Evolutionary conservation across 441 rosid genomes (phyloP), one percentile per base, ranked within the genome.

Genomic region (Manihot esculenta): DNA sequence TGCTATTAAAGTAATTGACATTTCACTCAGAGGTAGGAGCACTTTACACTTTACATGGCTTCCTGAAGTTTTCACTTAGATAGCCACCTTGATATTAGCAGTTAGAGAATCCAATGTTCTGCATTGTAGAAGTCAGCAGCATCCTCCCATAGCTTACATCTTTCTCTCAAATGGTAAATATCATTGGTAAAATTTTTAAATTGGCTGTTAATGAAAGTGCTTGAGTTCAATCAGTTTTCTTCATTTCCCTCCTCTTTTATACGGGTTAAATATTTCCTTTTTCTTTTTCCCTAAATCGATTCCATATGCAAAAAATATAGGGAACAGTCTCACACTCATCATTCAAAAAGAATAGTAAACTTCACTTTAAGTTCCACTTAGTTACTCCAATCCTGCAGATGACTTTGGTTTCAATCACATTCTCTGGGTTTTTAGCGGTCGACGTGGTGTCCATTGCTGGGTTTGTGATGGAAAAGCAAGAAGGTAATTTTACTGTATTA

Each of bases 381-480:
- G 15, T 56, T 59, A 15, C 21, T 59, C 7, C 67, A 47, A 54
- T 77, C 15, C 23, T 78, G 91, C 87, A 90, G 99, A 87, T 82
- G 97, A 90, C 76, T 90, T 92, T 82, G 97, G 99, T 76, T 90
- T 94, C 79, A 82, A 74, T 74, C 95, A 94, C 74, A 85, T 93
- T 47, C 96, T 94, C 62, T 92, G 98, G 97, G 98, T 87, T 68
- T 94, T 80, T 70, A 94, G 98, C 64, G 99, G 99, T n/a, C 88
- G 97, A 0, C 96, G 93, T 80, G 98, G 99, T 72, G 98, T 94
- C 74, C 99, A 94, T 69, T 94, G 96, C 79, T 94, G 98, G 99
- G 99, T 94, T 78, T 94, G 96, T 83, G 97, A 94, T 82, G 86
- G 86, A 56, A 94, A 85, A 87, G 98, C 98, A 57, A 89, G 96